Base-by-base conservation (phyloP, 768 basidiomycete species). In the Epithele typhae region DNA sequence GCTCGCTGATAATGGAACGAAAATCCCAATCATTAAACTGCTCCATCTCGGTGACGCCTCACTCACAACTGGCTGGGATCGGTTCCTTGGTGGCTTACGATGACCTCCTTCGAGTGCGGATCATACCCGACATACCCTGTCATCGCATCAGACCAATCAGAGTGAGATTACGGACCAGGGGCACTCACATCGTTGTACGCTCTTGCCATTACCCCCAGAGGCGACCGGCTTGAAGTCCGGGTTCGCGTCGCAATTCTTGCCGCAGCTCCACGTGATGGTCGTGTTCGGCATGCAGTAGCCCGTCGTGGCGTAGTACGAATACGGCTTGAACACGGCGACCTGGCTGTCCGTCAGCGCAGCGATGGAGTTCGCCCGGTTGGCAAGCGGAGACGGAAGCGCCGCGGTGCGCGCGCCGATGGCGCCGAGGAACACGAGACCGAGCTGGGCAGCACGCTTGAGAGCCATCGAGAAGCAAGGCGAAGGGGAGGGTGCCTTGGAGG, bases 101-200 rank as follows among this genome's bases (percentile, higher is more conserved):
- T 63, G 23, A 70, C 62, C 1, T 60, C 65, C 15, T 59, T 47
- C n/a, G 71, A 56, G 4, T 52, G 63, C 0, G 75, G 68, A 43
- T 72, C 72, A 52, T 67, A 79, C n/a, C 77, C 77, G 27, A 78
- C 77, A 46, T 60, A 77, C 76, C 75, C 76, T 77, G 40, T 15
- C 25, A 21, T 43, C 11, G 15, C 30, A 32, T 32, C 30, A 15
- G n/a, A 19, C 11, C 40, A 30, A 17, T 42, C 40, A 42, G 15
- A 33, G 10, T n/a, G n/a, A n/a, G n/a, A n/a, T n/a, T n/a, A 17
- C 10, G 10, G 41, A 9, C 27, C 24, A 32, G 23, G 15, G 22
- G 32, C 18, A 41, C 58, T 14, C 21, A 62, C 59, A 79, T 52
- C 67, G 77, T 46, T 74, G 78, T 1, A 62, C 56, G 0, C 25